These are phyloP conservation scores for Torrubiellomyces zombiae DNA, from an alignment of 2,329 filamentous ascomycete species.

Conservation along the genomic window DNA sequence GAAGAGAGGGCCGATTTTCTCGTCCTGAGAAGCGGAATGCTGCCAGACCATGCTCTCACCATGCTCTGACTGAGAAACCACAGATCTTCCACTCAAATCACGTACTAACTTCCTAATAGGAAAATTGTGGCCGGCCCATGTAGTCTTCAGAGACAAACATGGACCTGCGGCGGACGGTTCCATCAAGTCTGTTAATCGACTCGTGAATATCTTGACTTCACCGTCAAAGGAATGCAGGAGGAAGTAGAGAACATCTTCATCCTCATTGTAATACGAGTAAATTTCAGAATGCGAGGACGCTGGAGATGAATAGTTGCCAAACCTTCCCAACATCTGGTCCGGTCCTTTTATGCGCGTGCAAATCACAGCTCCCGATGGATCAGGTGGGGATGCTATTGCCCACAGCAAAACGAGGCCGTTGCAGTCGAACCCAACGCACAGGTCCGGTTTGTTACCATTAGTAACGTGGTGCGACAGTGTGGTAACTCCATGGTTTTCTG, in stretches of 20 bases:
- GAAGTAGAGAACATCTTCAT: slow-evolving; percentile 50
- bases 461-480: no score
- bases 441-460: no score
- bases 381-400: no score
- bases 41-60: slow-evolving; percentile 76
- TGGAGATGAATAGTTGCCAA: slow-evolving; percentile 30
- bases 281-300: slow-evolving; percentile 44
- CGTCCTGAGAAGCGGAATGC: slow-evolving; percentile 23
- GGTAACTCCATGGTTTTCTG: slow-evolving; percentile 51
- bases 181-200: slow-evolving; percentile 62
- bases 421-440: no score
- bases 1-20: slow-evolving; percentile 30
- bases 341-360: slow-evolving; percentile 75
- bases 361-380: slow-evolving; percentile 60
- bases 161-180: slow-evolving; percentile 47
- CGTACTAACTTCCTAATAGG: slow-evolving; percentile 75
- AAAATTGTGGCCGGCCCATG: slow-evolving; percentile 73
- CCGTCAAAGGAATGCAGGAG: slow-evolving; percentile 77
- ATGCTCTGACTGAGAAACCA: slow-evolving; percentile 64
- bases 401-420: no score
- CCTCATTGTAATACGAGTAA: slow-evolving; percentile 52
- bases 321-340: no score
- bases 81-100: slow-evolving; percentile 62
- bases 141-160: slow-evolving; percentile 44
- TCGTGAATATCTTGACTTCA: slow-evolving; percentile 65